These are phyloP conservation scores for Smallanthus sonchifolius DNA, from an alignment of 129 eudicot genomes.

Conservation along the genomic window DNA sequence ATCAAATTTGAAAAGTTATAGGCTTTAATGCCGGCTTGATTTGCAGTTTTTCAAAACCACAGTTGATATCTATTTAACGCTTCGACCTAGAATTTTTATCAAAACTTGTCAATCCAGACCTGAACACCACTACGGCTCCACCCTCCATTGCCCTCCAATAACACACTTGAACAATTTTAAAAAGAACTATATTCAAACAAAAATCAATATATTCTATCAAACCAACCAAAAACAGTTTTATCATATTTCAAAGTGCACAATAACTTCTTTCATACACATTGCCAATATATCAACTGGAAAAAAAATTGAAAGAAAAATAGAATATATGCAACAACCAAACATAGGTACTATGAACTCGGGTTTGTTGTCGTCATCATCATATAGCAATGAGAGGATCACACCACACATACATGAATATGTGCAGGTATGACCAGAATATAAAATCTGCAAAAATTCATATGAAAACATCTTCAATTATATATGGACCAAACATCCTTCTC, in stretches of 20 bases:
- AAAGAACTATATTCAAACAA: neutral
- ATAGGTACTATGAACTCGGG: neutral
- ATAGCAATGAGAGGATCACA: neutral
- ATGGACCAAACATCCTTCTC: conserved; percentile 6
- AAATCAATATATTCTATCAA: neutral
- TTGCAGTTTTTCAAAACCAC: no score
- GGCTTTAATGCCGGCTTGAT: no score
- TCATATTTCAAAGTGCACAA: conserved; percentile 8
- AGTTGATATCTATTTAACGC: no score
- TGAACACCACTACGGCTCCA: neutral
- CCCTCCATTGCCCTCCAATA: no score
- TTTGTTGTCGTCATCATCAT: neutral
- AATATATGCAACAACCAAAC: conserved; percentile 2
- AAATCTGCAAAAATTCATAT: neutral
- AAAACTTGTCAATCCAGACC: no score
- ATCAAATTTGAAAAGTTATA: no score
- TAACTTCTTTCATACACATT: conserved; percentile 16
- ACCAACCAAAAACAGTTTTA: neutral
- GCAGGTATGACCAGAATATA: neutral
- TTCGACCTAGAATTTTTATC: no score
- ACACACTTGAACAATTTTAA: neutral
- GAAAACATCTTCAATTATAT: neutral
- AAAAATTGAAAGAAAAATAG: conserved; percentile 9
- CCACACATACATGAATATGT: conserved; percentile 5
- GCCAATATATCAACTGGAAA: conserved; percentile 9